Conservation (phyloP, 306 rosid species). For the Gynostemma pentaphyllum region DNA sequence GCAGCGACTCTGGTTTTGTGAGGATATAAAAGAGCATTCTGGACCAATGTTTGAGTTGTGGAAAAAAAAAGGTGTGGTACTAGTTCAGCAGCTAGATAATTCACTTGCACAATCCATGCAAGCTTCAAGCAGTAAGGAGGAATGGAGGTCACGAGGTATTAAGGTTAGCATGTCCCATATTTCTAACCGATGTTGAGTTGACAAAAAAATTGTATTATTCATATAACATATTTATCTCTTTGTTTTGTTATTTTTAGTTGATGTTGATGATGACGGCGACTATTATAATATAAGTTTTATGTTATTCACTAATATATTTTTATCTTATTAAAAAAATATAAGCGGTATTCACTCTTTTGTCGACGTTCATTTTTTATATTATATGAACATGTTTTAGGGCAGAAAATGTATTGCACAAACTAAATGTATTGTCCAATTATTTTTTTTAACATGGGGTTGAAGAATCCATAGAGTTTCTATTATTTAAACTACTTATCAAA, state of each 20-base stretch:
- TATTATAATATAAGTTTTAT: too few species aligned
- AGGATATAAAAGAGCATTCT: slow-evolving; percentile 26
- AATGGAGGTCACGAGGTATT: slow-evolving; percentile 64
- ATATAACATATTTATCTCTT: too few species aligned
- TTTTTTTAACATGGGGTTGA: too few species aligned
- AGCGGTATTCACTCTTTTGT: too few species aligned
- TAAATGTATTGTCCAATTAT: too few species aligned
- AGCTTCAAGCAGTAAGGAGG: slow-evolving; percentile 63
- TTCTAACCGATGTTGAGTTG: neutral
- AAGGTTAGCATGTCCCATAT: slow-evolving; percentile 28
- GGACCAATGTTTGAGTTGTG: slow-evolving; percentile 62
- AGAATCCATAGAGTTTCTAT: neutral
- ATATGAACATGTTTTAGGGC: too few species aligned
- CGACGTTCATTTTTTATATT: too few species aligned
- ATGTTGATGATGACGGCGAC: too few species aligned
- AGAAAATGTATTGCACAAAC: too few species aligned
- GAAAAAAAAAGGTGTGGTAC: slow-evolving; percentile 52
- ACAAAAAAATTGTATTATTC: too few species aligned
- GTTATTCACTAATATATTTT: too few species aligned
- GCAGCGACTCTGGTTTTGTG: slow-evolving; percentile 70
- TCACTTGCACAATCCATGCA: slow-evolving; percentile 69
- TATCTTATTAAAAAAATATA: neutral
- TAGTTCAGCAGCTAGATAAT: slow-evolving; percentile 43
- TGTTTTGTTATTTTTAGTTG: too few species aligned
- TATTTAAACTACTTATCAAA: neutral